Percentiles rank a stretch among this genome's conserved stretches.
phyloP scores from a whole-genome alignment of 1,284 basidiomycete genomes.

The Mycena citricolor region DNA sequence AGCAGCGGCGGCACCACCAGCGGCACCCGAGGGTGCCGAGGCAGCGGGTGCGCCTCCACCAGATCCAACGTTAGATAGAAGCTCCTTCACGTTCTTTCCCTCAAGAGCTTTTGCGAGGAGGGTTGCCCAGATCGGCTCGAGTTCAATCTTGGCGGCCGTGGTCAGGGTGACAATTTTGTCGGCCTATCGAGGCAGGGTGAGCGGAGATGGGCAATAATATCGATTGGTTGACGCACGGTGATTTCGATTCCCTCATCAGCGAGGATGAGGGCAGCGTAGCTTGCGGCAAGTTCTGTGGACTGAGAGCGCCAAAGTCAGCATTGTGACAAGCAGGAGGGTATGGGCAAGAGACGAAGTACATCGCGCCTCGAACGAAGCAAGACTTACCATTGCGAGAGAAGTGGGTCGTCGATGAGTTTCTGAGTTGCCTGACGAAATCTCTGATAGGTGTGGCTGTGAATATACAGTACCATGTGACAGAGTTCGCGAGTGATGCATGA shows the following conservation, averaged over 20 bases:
- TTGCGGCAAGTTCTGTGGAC: conserved; percentile 77
- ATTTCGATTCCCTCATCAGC: conserved; percentile 97
- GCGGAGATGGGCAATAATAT: neutral
- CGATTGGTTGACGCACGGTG: conserved; percentile 74
- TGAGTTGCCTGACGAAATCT: no score
- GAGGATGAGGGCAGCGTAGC: conserved; percentile 94
- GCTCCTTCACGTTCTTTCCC: conserved; percentile 96
- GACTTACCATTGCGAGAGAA: no score
- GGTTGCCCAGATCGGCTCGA: conserved; percentile 97
- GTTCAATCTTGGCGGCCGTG: conserved; percentile 78
- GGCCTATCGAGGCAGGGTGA: neutral
- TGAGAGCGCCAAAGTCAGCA: no score
- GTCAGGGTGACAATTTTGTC: conserved; percentile 87
- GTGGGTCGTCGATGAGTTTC: no score
- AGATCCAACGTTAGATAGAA: conserved; percentile 88
- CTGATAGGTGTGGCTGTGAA: no score
- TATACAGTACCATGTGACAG: no score
- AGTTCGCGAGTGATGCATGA: no score
- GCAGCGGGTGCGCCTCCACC: conserved; percentile 82
- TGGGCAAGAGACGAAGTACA: no score
- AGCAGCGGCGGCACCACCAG: conserved; percentile 59
- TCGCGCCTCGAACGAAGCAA: no score
- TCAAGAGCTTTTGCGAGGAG: conserved; percentile 97
- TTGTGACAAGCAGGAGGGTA: no score
- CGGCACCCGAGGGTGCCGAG: conserved; percentile 47